A percentile compares a stretch with the other conserved stretches of the same genome.
Conservation (phyloP, 345 rosid genomes). For the Citrus hindsii region DNA sequence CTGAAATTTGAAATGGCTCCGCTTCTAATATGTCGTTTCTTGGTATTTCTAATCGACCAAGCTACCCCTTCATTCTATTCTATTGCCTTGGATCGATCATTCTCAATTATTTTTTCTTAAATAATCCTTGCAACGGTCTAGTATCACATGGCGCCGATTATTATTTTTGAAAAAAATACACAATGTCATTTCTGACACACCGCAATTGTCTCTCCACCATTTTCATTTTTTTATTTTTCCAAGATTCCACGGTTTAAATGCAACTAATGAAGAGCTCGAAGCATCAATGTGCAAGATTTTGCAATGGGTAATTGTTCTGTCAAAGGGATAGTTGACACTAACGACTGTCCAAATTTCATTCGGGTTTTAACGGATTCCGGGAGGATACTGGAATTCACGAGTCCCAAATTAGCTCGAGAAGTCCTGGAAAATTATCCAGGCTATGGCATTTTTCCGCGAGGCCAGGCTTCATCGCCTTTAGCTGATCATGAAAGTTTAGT, state of each 20-base stretch:
- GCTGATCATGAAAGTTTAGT: slow-evolving; percentile 30
- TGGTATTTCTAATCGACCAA: not conserved
- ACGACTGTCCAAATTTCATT: slow-evolving; percentile 7
- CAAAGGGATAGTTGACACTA: slow-evolving; percentile 24
- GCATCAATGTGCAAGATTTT: not conserved
- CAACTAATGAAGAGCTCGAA: not conserved
- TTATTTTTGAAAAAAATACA: slow-evolving; percentile 11
- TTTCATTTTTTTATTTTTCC: not conserved
- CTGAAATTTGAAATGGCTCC: slow-evolving; percentile 6
- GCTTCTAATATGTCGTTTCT: not conserved
- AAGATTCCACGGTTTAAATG: slow-evolving; percentile 19
- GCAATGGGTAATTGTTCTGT: slow-evolving; percentile 61
- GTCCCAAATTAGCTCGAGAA: slow-evolving; percentile 44
- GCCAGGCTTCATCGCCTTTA: slow-evolving; percentile 28
- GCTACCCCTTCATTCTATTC: slow-evolving; percentile 6
- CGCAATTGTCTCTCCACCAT: slow-evolving; percentile 21
- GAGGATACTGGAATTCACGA: slow-evolving; percentile 24
- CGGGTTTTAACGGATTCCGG: slow-evolving; percentile 39
- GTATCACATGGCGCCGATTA: slow-evolving; percentile 41
- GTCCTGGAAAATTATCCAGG: slow-evolving; percentile 36
- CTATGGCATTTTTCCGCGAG: slow-evolving; percentile 31
- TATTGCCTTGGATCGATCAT: slow-evolving; percentile 2
- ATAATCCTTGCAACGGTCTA: slow-evolving; percentile 30
- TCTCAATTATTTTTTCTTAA: not conserved
- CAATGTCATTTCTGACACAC: slow-evolving; percentile 23